Base-by-base conservation (phyloP, 257 asterid genomes). In the Capsicum rhomboideum region DNA sequence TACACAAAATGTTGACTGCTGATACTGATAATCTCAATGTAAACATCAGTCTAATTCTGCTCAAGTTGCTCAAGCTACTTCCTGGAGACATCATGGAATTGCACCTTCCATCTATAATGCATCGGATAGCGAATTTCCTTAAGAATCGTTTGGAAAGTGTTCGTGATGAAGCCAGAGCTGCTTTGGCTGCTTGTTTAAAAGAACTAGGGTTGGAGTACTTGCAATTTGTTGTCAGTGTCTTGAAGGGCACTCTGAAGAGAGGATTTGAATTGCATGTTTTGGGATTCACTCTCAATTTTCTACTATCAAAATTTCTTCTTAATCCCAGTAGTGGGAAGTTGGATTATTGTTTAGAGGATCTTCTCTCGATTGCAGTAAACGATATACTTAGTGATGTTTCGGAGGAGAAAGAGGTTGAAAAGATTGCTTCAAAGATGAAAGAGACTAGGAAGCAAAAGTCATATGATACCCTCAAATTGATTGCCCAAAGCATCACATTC, bases 321-420 rank as follows among this genome's bases (percentile, higher is more conserved):
- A 88, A 79, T 88, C 94, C 94, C 16, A 83, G 90, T 26, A 79
- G 86, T 68, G 98, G 97, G 44, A 92, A 88, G 86, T 87, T 96
- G 90, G 98, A 96, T 84, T 91, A 90, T 87, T 96, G 99, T 84
- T 86, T 96, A 78, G 91, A 83, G 26, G 99, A 94, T 85, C 97
- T 96, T 87, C 95, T 96, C 23, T 87, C 90, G 34, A 89, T 96
- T 59, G 91, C 88, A 66, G 90, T 86, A 86, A 93, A 87, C 82
- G 99, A 96, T 88, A 92, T 96, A 83, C 92, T 96, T 56, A 98
- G 98, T 79, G 97, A 87, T 88, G 97, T 96, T 90, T 93, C 99
- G 18, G 98, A 93, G 82, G 95, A 96, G 94, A 96, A 96, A 90
- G 99, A 96, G 79, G 99, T 94, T 79, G 99, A 96, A 26, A 96